Conservation (phyloP, 345 rosid genomes). For the Nephelium lappaceum region DNA sequence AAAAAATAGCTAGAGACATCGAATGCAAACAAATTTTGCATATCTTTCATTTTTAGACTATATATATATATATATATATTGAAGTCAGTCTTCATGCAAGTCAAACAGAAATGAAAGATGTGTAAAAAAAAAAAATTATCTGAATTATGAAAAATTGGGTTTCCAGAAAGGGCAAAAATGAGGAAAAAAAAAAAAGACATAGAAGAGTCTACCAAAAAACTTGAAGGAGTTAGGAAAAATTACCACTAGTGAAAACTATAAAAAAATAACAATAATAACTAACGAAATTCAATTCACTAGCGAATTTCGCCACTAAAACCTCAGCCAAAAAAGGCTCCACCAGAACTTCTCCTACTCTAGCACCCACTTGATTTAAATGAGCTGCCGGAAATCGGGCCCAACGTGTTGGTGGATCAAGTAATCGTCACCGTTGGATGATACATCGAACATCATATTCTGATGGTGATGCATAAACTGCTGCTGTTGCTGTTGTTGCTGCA, state of each 20-base stretch:
- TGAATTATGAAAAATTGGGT: slow-evolving; percentile 31
- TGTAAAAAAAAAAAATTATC: neutral
- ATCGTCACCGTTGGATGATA: slow-evolving; percentile 72
- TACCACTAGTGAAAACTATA: slow-evolving; percentile 21
- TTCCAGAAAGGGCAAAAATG: slow-evolving; percentile 8
- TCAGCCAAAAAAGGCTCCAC: slow-evolving; percentile 1
- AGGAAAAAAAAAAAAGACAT: neutral
- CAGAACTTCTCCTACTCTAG: slow-evolving; percentile 21
- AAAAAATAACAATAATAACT: neutral
- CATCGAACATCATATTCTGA: slow-evolving; percentile 63
- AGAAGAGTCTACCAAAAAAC: slow-evolving; percentile 25
- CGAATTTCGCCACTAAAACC: slow-evolving; percentile 25
- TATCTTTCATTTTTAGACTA: no score
- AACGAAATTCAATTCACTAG: slow-evolving; percentile 25
- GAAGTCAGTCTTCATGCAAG: neutral
- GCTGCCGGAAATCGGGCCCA: slow-evolving; percentile 85
- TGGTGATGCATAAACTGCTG: slow-evolving; percentile 55
- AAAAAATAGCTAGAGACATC: no score
- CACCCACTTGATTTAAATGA: slow-evolving; percentile 49
- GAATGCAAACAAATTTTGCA: no score
- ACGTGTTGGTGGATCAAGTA: slow-evolving; percentile 84
- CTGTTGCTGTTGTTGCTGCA: slow-evolving; percentile 42
- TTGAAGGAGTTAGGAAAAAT: slow-evolving; percentile 27
- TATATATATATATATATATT: neutral
- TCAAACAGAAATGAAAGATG: neutral